Evolutionary conservation across 176 grass and related monocot species (phyloP).

Genomic region (Lolium multiflorum): DNA sequence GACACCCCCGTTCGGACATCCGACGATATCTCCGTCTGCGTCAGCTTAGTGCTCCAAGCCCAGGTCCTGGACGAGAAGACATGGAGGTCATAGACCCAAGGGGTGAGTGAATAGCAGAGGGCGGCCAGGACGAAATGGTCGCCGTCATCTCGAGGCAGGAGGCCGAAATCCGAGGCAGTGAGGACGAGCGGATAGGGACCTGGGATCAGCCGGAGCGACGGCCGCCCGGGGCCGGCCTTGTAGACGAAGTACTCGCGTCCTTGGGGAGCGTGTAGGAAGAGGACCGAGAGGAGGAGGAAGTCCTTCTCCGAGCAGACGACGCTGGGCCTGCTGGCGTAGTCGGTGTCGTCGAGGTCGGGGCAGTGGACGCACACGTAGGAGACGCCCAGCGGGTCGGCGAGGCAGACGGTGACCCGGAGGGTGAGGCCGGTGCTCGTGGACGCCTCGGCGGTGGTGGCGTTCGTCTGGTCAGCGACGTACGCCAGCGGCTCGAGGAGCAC

Average conservation of each 20-base stretch:
- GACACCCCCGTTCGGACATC: background rate
- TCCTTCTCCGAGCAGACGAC: background rate
- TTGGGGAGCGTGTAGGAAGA: background rate
- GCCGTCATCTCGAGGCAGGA: slow-evolving; percentile 13
- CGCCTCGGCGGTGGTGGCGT: slow-evolving; percentile 17
- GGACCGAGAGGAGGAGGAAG: background rate
- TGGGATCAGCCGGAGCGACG: background rate
- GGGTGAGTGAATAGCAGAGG: background rate
- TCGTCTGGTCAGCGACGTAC: slow-evolving; percentile 1
- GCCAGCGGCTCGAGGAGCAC: background rate
- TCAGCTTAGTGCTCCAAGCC: background rate
- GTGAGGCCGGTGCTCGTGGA: background rate
- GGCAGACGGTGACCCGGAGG: slow-evolving; percentile 14
- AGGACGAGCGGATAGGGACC: no score
- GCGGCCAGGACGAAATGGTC: background rate
- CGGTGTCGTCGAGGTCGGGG: slow-evolving; percentile 4
- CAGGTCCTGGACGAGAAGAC: slow-evolving; percentile 1
- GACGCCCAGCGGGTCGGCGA: background rate
- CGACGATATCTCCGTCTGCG: background rate
- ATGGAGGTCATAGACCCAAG: background rate
- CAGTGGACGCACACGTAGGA: slow-evolving; percentile 24
- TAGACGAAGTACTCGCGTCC: slow-evolving; percentile 33
- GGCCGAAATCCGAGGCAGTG: background rate
- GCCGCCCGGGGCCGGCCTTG: slow-evolving; percentile 5
- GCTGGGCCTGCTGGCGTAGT: background rate